A percentile compares a stretch with the other conserved stretches of the same genome.
These are phyloP conservation scores for Lathyrus sativus DNA, from an alignment of 306 rosid genomes.

Conservation along the genomic window DNA sequence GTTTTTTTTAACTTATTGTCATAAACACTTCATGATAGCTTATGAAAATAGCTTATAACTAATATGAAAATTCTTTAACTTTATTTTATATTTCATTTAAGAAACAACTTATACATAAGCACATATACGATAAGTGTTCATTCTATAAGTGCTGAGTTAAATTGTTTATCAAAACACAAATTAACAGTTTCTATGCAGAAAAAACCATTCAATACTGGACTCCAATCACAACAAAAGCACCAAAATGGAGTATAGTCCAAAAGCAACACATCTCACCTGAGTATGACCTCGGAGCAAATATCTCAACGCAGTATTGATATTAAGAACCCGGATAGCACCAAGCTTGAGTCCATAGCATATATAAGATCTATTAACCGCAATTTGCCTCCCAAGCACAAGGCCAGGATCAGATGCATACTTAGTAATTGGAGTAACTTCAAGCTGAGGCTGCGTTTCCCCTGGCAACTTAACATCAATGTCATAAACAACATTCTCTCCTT, in stretches of 20 bases:
- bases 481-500: conserved; percentile 50
- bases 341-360: conserved; percentile 74
- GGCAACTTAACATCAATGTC: conserved; percentile 58
- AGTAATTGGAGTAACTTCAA: conserved; percentile 75
- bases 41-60: neutral
- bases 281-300: conserved; percentile 77
- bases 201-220: conserved; percentile 24
- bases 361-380: conserved; percentile 71
- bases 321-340: conserved; percentile 71
- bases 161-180: neutral
- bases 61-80: neutral
- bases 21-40: neutral
- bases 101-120: neutral
- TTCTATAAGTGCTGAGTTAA: neutral
- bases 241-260: neutral
- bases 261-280: conserved; percentile 53
- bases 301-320: conserved; percentile 67
- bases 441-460: conserved; percentile 76
- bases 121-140: neutral
- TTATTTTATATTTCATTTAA: neutral
- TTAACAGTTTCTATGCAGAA: neutral
- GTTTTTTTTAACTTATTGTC: neutral
- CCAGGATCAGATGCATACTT: conserved; percentile 75
- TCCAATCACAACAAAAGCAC: conserved; percentile 18
- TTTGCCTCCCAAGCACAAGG: conserved; percentile 68